Evolutionary conservation across 768 basidiomycete genomes (phyloP), one percentile per base, ranked within the genome.

Genomic region (Nidularia sp.): DNA sequence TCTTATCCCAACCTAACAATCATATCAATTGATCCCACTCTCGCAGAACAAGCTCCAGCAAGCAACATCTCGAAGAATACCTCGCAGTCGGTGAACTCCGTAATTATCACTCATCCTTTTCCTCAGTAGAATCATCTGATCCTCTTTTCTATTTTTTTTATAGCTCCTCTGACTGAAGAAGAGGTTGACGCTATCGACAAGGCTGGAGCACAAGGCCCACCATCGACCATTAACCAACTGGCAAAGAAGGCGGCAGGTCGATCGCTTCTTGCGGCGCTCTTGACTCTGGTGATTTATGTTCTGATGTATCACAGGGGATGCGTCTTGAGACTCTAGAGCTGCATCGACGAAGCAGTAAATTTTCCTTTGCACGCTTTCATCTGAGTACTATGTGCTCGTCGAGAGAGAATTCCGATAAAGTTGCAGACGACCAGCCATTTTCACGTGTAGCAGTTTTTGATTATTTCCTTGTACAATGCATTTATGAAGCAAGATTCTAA

Each of bases 151-250:
- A 29, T 50, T 10, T 41, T 3, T 13, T 56, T 45, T 18, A 9
- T 56, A 85, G 84, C 76, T 9, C 60, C 75, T 2, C 66, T 89
- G 29, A 83, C 79, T 0, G 63, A 69, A 1, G 79, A 79, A 33
- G 86, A 88, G 60, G 73, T 88, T 33, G 71, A 69, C 1, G 81
- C 79, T 1, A 86, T 89, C 32, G 85, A 89, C 55, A 72, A 70
- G 42, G 85, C 83, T 0, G 85, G 84, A 6, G 77, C 77, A 4
- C 67, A 75, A 36, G 81, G 81, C 1, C 76, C 74, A 13, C 77
- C 80, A 12, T 18, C 7, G 34, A 4, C 39, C 15, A 25, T 25
- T 25, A 25, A 25, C 25, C 25, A 25, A 3, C 25, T 25, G 25
- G 25, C 3, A 25, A 25, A 25, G 25, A 25, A 25, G 25, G 25